Evolutionary conservation across 2,329 filamentous ascomycete genomes (phyloP).

Genomic region (Stachybotrys chlorohalonatus): DNA sequence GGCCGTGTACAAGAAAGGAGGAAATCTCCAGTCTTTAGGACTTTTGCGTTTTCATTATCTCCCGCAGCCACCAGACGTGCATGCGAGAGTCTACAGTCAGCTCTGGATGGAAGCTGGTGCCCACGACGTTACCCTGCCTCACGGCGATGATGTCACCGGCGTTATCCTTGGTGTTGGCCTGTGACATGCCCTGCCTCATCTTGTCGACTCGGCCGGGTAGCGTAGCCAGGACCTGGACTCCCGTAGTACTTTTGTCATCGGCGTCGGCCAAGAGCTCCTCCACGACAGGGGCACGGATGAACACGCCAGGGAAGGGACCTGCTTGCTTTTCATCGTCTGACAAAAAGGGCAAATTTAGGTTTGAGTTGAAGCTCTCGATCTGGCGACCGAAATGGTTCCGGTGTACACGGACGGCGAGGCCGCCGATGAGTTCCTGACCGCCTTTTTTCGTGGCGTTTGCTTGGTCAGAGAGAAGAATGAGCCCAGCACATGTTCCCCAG

Average conservation of each 20-base stretch:
- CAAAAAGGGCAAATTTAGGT: conserved; percentile 66
- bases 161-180: conserved; percentile 27
- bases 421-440: conserved; percentile 88
- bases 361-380: conserved; percentile 79
- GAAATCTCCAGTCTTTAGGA: neutral
- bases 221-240: conserved; percentile 43
- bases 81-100: conserved; percentile 81
- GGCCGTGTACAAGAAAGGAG: neutral
- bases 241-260: conserved; percentile 16
- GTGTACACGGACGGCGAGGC: conserved; percentile 81
- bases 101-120: conserved; percentile 93
- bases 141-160: conserved; percentile 80
- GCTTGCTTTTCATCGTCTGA: conserved; percentile 16
- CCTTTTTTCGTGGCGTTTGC: conserved; percentile 84
- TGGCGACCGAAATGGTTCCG: conserved; percentile 94
- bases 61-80: conserved; percentile 84
- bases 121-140: conserved; percentile 82
- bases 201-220: conserved; percentile 31
- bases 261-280: conserved; percentile 57
- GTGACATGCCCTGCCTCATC: conserved; percentile 25
- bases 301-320: conserved; percentile 65
- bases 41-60: conserved; percentile 34
- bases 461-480: conserved; percentile 82
- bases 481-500: conserved; percentile 93
- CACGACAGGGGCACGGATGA: conserved; percentile 90